phyloP scores from a whole-genome alignment of 164 flowering plant species.

The Macadamia tetraphylla region DNA sequence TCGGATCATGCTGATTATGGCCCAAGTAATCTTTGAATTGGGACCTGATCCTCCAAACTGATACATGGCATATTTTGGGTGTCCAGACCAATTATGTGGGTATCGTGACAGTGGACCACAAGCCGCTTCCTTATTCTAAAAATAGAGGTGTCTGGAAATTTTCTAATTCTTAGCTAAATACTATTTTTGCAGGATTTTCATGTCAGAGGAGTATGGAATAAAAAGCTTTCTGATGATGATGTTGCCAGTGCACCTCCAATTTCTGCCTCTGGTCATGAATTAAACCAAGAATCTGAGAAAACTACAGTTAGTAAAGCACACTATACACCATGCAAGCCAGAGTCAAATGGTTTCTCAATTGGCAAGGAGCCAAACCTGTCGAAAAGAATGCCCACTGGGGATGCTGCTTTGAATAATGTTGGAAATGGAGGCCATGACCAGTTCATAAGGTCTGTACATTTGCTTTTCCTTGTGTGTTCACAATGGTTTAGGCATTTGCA shows the following conservation, averaged over 20 bases:
- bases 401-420: slow-evolving; percentile 16
- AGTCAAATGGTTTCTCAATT: slow-evolving; percentile 13
- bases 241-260: slow-evolving; percentile 83
- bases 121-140: too few species aligned
- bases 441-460: slow-evolving; percentile 38
- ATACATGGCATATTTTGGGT: too few species aligned
- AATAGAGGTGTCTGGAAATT: background rate
- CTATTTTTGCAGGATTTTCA: slow-evolving; percentile 29
- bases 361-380: slow-evolving; percentile 10
- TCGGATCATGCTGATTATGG: too few species aligned
- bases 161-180: background rate
- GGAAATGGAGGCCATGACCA: slow-evolving; percentile 24
- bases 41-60: too few species aligned
- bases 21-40: too few species aligned
- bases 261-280: slow-evolving; percentile 36
- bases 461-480: background rate
- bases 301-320: slow-evolving; percentile 19
- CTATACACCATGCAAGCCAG: slow-evolving; percentile 7
- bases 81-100: too few species aligned
- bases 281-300: slow-evolving; percentile 25
- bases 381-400: slow-evolving; percentile 12
- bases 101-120: too few species aligned
- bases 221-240: slow-evolving; percentile 40
- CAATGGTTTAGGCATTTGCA: background rate
- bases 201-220: slow-evolving; percentile 20